A percentile compares a stretch with the other conserved stretches of the same genome.
Evolutionary conservation across 1,284 basidiomycete genomes (phyloP).

Genomic region (Tranzscheliella williamsii): DNA sequence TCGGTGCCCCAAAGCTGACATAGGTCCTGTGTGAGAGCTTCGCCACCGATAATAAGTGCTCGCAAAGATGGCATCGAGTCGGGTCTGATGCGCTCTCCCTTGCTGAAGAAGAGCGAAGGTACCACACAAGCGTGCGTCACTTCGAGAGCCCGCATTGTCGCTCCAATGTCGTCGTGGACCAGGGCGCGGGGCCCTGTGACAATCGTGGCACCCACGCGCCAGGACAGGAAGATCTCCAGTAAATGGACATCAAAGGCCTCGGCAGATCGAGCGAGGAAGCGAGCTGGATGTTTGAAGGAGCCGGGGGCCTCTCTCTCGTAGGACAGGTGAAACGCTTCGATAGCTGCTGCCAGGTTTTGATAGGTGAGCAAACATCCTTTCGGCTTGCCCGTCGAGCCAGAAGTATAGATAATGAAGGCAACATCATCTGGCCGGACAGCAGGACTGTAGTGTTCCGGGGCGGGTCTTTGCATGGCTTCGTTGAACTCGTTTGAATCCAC

Average conservation of each 20-base stretch:
- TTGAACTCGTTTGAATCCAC: slow-evolving; percentile 10
- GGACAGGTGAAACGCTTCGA: slow-evolving; percentile 38
- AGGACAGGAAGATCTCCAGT: slow-evolving; percentile 56
- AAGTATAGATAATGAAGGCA: slow-evolving; percentile 58
- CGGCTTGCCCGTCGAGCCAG: slow-evolving; percentile 54
- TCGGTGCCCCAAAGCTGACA: slow-evolving; percentile 44
- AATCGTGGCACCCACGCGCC: slow-evolving; percentile 53
- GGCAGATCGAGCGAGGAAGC: slow-evolving; percentile 55
- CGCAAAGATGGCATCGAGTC: slow-evolving; percentile 43
- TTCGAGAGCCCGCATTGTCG: slow-evolving; percentile 41
- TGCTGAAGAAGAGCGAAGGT: slow-evolving; percentile 55
- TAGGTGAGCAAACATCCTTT: slow-evolving; percentile 54
- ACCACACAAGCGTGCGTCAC: slow-evolving; percentile 58
- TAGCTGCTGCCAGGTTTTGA: slow-evolving; percentile 44
- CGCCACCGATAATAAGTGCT: slow-evolving; percentile 54
- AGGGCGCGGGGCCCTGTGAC: slow-evolving; percentile 50
- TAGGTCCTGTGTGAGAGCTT: slow-evolving; percentile 46
- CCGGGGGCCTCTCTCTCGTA: slow-evolving; percentile 43
- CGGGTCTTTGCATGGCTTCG: background rate
- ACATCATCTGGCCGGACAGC: slow-evolving; percentile 18
- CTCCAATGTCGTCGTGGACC: slow-evolving; percentile 53
- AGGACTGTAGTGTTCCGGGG: background rate
- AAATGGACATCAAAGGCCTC: slow-evolving; percentile 60
- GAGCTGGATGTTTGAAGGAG: slow-evolving; percentile 23
- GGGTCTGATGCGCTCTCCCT: slow-evolving; percentile 41